Evolutionary conservation across 345 rosid genomes (phyloP), one percentile per base, ranked within the genome.

Genomic region (Rhodamnia argentea): DNA sequence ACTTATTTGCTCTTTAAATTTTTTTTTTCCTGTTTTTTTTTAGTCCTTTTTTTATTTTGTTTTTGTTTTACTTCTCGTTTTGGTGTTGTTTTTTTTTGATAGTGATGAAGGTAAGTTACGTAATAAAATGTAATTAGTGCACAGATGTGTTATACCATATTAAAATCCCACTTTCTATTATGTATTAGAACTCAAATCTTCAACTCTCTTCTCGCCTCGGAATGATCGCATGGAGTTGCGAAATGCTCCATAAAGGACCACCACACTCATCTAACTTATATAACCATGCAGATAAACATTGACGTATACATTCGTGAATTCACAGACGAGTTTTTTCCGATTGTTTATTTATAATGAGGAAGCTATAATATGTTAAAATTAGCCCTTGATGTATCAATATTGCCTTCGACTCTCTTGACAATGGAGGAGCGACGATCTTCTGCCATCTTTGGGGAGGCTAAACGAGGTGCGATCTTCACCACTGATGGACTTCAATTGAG

Each of bases 211-310:
- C 23, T 29, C 4, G 42, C 42, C 76, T 7, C 1, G 11, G 7
- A 6, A 62, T 15, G 37, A 15, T 0, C 1, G 16, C 32, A 15
- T 62, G 23, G 75, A 62, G 76, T 62, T 62, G 42, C 1, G 1
- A 62, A 62, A 6, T 29, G 20, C 8, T 62, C 42, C 32, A n/a
- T 29, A 62, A 11, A 62, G 76, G 42, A 62, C 76, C 76, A 62
- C 0, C 0, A 62, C 2, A 4, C 76, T 62, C 7, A 62, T 62
- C 0, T 29, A 1, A 15, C 27, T 20, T n/a, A 62, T 27, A 62
- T 15, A 29, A 29, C 5, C 4, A 62, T 62, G 76, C 22, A 29
- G 37, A 62, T 62, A 16, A 16, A 29, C 42, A 13, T 2, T 37
- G 40, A 29, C 11, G 0, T 3, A 62, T 62, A 8, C 11, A 51